These are phyloP conservation scores for Pyrenopolyporus hunteri DNA, from an alignment of 495 filamentous ascomycete genomes.

Conservation along the genomic window DNA sequence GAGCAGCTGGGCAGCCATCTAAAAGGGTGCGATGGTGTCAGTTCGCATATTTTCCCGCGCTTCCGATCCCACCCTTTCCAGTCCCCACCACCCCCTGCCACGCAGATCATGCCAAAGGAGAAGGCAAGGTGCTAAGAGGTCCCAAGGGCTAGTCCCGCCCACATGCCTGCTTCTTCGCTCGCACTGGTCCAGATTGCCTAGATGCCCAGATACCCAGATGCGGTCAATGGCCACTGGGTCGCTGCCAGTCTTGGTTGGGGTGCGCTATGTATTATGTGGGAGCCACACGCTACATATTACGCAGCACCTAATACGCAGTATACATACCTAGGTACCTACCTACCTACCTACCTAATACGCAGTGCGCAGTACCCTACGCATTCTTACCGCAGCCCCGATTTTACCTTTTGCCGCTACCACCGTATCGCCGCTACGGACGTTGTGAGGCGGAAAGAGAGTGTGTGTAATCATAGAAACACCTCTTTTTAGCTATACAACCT, in stretches of 20 bases:
- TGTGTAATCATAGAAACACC: conserved; percentile 33
- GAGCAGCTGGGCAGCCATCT: background rate
- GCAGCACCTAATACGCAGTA: no score
- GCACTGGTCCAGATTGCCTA: conserved; percentile 5
- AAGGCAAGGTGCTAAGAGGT: background rate
- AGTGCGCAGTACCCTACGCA: background rate
- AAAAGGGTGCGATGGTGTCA: conserved; percentile 32
- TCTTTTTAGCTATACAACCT: conserved; percentile 15
- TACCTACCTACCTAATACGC: no score
- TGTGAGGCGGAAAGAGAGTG: conserved; percentile 30
- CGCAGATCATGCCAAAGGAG: conserved; percentile 36
- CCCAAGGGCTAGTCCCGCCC: background rate
- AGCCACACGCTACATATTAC: no score
- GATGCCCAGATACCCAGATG: conserved; percentile 13
- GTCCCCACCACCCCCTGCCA: conserved; percentile 15
- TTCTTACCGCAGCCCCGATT: conserved; percentile 32
- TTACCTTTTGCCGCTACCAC: conserved; percentile 30
- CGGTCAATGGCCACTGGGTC: conserved; percentile 4
- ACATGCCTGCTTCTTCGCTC: conserved; percentile 6
- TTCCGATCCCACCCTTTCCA: conserved; percentile 34
- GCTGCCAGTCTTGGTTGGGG: background rate
- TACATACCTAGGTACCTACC: background rate
- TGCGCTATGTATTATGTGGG: no score
- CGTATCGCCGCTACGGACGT: conserved; percentile 32
- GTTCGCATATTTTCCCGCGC: conserved; percentile 41